A percentile compares a stretch with the other conserved stretches of the same genome.
phyloP scores from a whole-genome alignment of 306 rosid genomes.

The Begonia masoniana region DNA sequence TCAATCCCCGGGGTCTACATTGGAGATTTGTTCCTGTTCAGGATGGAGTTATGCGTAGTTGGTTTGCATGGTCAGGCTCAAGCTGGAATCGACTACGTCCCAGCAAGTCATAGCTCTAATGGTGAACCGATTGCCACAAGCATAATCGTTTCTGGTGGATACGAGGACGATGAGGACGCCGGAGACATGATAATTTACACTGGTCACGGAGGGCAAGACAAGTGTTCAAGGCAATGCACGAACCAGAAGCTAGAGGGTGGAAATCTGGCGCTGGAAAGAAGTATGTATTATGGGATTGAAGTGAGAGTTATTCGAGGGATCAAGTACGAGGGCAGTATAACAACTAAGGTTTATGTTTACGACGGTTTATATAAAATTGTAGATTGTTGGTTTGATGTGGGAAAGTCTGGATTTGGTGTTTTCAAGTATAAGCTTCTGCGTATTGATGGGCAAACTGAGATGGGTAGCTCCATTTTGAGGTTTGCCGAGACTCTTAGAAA shows the following conservation, averaged over 20 bases:
- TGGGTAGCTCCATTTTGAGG: slow-evolving; percentile 64
- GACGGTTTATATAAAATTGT: slow-evolving; percentile 77
- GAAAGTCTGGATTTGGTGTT: slow-evolving; percentile 90
- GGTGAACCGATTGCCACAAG: slow-evolving; percentile 95
- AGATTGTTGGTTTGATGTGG: slow-evolving; percentile 87
- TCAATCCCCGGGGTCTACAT: slow-evolving; percentile 74
- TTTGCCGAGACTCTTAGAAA: slow-evolving; percentile 43
- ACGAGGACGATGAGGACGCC: slow-evolving; percentile 74
- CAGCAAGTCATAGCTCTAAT: slow-evolving; percentile 66
- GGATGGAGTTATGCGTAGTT: slow-evolving; percentile 82
- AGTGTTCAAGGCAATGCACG: slow-evolving; percentile 47
- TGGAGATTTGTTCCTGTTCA: slow-evolving; percentile 69
- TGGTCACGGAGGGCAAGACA: slow-evolving; percentile 96
- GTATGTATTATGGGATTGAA: slow-evolving; percentile 88
- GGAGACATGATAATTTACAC: slow-evolving; percentile 80
- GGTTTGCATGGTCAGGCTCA: slow-evolving; percentile 87
- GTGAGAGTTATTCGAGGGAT: slow-evolving; percentile 84
- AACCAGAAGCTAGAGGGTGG: slow-evolving; percentile 91
- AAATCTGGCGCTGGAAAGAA: slow-evolving; percentile 84
- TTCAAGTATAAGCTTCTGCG: slow-evolving; percentile 68
- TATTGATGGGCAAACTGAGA: slow-evolving; percentile 73
- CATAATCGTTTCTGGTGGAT: slow-evolving; percentile 83
- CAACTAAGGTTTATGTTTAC: slow-evolving; percentile 70
- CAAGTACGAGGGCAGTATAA: slow-evolving; percentile 28
- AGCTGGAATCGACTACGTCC: slow-evolving; percentile 89